Evolutionary conservation across 257 asterid species (phyloP).

Genomic region (Marsdenia floribunda): DNA sequence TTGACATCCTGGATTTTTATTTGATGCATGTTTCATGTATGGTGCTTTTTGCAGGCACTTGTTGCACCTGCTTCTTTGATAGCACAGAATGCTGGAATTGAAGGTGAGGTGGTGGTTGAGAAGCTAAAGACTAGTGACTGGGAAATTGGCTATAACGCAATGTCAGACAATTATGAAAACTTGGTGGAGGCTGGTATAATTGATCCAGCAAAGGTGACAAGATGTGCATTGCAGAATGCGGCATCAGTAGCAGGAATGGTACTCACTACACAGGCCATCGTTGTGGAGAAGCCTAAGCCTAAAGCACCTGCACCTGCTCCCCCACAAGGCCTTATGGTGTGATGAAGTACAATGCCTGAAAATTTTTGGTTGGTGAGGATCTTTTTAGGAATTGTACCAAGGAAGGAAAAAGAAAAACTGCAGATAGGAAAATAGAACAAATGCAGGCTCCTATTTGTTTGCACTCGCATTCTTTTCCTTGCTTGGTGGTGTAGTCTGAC

Average conservation of each 20-base stretch:
- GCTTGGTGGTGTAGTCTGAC: neutral
- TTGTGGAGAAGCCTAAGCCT: slow-evolving; percentile 80
- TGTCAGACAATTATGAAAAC: slow-evolving; percentile 72
- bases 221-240: slow-evolving; percentile 77
- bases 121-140: slow-evolving; percentile 67
- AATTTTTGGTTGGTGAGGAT: slow-evolving; percentile 11
- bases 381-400: neutral
- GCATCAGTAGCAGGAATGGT: slow-evolving; percentile 99
- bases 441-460: neutral
- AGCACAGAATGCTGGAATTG: slow-evolving; percentile 88
- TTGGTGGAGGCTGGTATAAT: slow-evolving; percentile 81
- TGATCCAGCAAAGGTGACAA: slow-evolving; percentile 93
- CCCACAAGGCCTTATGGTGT: slow-evolving; percentile 35
- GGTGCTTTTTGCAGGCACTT: slow-evolving; percentile 48
- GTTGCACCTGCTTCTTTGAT: slow-evolving; percentile 79
- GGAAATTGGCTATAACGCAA: slow-evolving; percentile 92
- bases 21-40: neutral
- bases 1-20: neutral
- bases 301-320: slow-evolving; percentile 40
- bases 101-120: slow-evolving; percentile 96
- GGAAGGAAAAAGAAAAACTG: neutral
- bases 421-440: neutral
- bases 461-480: neutral
- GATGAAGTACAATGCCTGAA: neutral
- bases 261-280: slow-evolving; percentile 95